Percentiles rank a stretch among this genome's conserved stretches.
Conservation (phyloP, 108 stramenopile genomes). For the Bacterosira constricta region DNA sequence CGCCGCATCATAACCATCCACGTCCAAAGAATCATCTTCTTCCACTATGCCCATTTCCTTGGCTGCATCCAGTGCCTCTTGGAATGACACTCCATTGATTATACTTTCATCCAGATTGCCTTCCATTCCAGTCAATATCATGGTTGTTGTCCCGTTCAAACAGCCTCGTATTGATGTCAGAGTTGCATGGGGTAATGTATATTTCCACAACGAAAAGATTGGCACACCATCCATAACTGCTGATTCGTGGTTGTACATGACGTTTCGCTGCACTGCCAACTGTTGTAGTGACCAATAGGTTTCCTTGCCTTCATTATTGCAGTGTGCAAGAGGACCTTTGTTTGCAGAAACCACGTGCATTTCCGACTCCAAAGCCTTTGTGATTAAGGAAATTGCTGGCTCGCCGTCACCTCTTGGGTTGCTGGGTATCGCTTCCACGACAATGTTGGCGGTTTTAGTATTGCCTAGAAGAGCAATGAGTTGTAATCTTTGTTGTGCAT, state of each 20-base stretch:
- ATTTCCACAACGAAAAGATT: slow-evolving; percentile 30
- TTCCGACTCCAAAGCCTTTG: slow-evolving; percentile 6
- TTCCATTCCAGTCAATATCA: slow-evolving; percentile 38
- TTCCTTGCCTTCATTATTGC: slow-evolving; percentile 1
- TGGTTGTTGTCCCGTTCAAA: slow-evolving; percentile 33
- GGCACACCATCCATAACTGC: slow-evolving; percentile 46
- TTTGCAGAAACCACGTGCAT: slow-evolving; percentile 38
- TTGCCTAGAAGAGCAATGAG: slow-evolving; percentile 20
- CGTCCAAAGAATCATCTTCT: slow-evolving; percentile 41
- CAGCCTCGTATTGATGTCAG: slow-evolving; percentile 22
- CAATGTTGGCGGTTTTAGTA: slow-evolving; percentile 21
- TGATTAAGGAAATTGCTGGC: slow-evolving; percentile 30
- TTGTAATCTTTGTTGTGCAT: slow-evolving; percentile 4
- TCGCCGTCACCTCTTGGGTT: slow-evolving; percentile 23
- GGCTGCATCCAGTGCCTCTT: slow-evolving; percentile 20
- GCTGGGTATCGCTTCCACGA: slow-evolving; percentile 41
- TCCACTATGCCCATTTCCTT: slow-evolving; percentile 45
- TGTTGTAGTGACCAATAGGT: slow-evolving; percentile 24
- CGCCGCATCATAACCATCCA: slow-evolving; percentile 46
- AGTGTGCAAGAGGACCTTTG: slow-evolving; percentile 28
- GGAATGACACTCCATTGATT: slow-evolving; percentile 13
- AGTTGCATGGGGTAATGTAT: slow-evolving; percentile 14
- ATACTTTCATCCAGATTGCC: not conserved
- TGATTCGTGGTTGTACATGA: slow-evolving; percentile 31
- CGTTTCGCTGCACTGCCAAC: slow-evolving; percentile 1